Base-by-base conservation (phyloP, 2,329 filamentous ascomycete genomes). In the Fusarium anthophilum region DNA sequence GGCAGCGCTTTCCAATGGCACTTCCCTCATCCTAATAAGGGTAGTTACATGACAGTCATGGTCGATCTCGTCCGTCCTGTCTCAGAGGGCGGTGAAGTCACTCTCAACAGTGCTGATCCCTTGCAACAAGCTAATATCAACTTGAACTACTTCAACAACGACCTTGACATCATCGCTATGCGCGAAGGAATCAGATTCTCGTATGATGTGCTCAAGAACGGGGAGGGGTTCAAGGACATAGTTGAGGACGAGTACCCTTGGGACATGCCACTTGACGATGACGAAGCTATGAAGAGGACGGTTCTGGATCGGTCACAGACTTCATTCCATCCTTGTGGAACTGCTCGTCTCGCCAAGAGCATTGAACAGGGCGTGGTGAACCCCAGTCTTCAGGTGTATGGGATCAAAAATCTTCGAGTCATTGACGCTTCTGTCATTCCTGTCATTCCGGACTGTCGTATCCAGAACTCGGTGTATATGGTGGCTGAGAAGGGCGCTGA, bases 391-490 rank as follows among this genome's bases (percentile, higher is more conserved):
- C 84, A 83, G 64, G 88, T 91, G 5, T 85, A 88, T 69, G 89
- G 88, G 0, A 79, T 90, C 48, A 84, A 86, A 55, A 86, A 84
- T 24, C 83, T 91, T 8, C 84, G 88, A 11, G 84, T 91, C 9
- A 85, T 87, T 41, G 89, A 91, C 73, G 88, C 88, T 2, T 89
- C 86, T 1, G 80, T 89, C 30, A 86, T 90, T 18, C 89, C 88
- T 0, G 83, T 89, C 79, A 90, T 85, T 80, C 88, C 77, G 67
- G 88, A 84, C 83, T 88, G 81, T 48, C 85, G 88, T 6, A 90
- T 90, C 56, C 89, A 91, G 78, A 90, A 89, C 73, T 84, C 87
- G 6, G 88, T 91, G 6, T 91, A 91, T 74, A 89, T 88, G 86
- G 78, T 90, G 65, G 89, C 82, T 22, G 89, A 91, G 77, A 91